Percentiles rank a stretch among this genome's conserved stretches.
Conservation (phyloP, 2,329 filamentous ascomycete genomes). For the Botryotinia calthae region DNA sequence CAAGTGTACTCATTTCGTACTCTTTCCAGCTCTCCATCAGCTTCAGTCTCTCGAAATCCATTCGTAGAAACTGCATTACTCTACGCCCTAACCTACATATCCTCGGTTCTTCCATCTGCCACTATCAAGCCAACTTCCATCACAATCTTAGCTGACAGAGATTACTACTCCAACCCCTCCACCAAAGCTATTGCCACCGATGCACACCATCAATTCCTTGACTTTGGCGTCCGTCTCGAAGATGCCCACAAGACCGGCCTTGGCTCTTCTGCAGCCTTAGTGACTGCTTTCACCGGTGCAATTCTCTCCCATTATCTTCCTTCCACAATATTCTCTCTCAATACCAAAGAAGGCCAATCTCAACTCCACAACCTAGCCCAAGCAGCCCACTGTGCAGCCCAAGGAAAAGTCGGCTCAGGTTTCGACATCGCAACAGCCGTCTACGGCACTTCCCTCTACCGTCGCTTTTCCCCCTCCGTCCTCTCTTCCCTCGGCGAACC, state of each 20-base stretch:
- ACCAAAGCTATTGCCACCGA: conserved; percentile 38
- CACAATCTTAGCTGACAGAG: conserved; percentile 89
- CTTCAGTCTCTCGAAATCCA: conserved; percentile 57
- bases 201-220: conserved; percentile 59
- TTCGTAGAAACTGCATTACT: conserved; percentile 91
- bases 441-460: conserved; percentile 86
- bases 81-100: conserved; percentile 84
- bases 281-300: conserved; percentile 79
- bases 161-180: conserved; percentile 83
- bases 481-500: conserved; percentile 66
- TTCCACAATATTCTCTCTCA: conserved; percentile 53
- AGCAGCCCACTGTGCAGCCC: conserved; percentile 88
- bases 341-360: conserved; percentile 51
- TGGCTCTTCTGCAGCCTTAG: conserved; percentile 89
- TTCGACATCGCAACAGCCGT: conserved; percentile 95
- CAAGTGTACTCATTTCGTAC: conserved; percentile 4
- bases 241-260: conserved; percentile 93
- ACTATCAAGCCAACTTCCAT: conserved; percentile 67
- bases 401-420: conserved; percentile 93
- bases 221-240: conserved; percentile 72
- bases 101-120: conserved; percentile 41
- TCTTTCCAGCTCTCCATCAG: conserved; percentile 20
- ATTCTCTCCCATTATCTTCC: conserved; percentile 75
- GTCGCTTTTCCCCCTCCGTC: conserved; percentile 82
- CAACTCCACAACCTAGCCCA: conserved; percentile 90